Base-by-base conservation (phyloP, 1,139 yeast species). In the Suzukiozyma palmioleophila region DNA sequence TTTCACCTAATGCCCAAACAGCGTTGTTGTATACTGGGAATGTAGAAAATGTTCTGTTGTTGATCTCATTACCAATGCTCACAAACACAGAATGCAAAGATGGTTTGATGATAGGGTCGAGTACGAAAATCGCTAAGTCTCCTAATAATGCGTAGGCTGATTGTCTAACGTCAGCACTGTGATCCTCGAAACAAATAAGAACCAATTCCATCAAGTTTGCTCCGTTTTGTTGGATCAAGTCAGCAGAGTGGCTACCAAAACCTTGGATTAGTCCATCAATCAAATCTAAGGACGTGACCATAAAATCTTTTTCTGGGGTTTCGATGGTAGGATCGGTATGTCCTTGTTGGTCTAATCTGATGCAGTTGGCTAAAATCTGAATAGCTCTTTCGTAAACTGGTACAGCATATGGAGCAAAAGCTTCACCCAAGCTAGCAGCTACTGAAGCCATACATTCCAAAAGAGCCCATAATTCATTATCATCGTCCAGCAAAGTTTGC, bases 241-340 rank as follows among this genome's bases (percentile, higher is more conserved):
- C 81, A 4, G 73, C 77, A 18, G 83, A 71, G 49, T 81, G 81
- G 9, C 64, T 59, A 9, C 85, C 86, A 45, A 92, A 72, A 1
- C 97, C 98, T 63, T 90, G 97, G 12, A 89, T 81, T 42, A 92
- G 66, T 1, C 98, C 98, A 59, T 90, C 97, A 26, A 92, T 74
- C 51, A 92, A 72, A 57, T 92, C 98, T 37, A 92, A 62, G 1
- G 97, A 79, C 1, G 97, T 87, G 31, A 92, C 89, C 48, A 87
- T 75, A 51, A 90, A 88, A 60, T 90, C 97, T 57, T 85, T 87
- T 56, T 92, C 97, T 1, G 96, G 96, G 1, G 84, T 77, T 15
- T 83, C 88, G 36, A 84, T 71, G 9, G 61, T 50, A 3, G 95
- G 90, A 56, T 88, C 84, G 14, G 76, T 70, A 36, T 77, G 77